A percentile compares a stretch with the other conserved stretches of the same genome.
These are phyloP conservation scores for Neocucurbitaria cava DNA, from an alignment of 2,329 filamentous ascomycete genomes.

Conservation along the genomic window DNA sequence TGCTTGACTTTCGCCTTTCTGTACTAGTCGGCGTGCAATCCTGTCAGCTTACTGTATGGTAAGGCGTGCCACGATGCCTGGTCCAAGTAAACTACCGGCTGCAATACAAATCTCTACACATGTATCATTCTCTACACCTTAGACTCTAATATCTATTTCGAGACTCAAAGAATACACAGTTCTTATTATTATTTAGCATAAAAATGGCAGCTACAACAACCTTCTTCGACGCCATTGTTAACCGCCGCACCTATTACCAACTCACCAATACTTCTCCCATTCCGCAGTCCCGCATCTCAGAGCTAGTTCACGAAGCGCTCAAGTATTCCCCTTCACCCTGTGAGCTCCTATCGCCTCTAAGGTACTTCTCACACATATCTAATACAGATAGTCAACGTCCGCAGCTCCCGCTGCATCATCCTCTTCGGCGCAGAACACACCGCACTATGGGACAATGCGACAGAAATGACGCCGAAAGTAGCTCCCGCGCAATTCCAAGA, in stretches of 20 bases:
- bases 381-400: slow-evolving; percentile 28
- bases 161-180: no score
- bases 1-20: background rate
- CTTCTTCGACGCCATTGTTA: slow-evolving; percentile 35
- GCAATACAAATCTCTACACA: no score
- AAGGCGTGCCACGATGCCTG: background rate
- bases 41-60: background rate
- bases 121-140: no score
- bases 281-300: slow-evolving; percentile 30
- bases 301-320: slow-evolving; percentile 32
- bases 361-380: background rate
- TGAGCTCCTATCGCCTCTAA: background rate
- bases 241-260: slow-evolving; percentile 36
- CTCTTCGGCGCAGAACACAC: slow-evolving; percentile 33
- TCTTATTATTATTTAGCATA: background rate
- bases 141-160: no score
- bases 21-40: background rate
- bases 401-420: slow-evolving; percentile 34
- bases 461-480: slow-evolving; percentile 13
- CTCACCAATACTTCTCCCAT: slow-evolving; percentile 31
- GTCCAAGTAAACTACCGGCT: background rate
- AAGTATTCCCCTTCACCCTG: slow-evolving; percentile 34
- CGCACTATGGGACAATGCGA: slow-evolving; percentile 32
- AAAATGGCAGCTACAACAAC: slow-evolving; percentile 28
- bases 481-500: background rate